Base-by-base conservation (phyloP, 2,329 filamentous ascomycete species). In the Dothistroma pini region DNA sequence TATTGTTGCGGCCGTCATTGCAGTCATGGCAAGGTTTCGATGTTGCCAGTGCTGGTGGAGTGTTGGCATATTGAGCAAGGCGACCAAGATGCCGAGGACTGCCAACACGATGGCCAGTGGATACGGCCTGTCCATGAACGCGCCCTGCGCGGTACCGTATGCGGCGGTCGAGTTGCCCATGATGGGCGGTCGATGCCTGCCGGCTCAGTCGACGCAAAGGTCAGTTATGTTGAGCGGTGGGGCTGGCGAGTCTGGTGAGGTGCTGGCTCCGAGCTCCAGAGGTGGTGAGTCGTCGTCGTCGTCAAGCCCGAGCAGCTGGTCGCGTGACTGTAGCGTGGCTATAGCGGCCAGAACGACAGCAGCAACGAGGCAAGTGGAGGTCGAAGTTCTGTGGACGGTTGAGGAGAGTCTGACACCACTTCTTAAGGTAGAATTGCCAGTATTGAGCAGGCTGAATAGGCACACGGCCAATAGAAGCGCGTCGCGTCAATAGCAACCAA, bases 31-130 rank as follows among this genome's bases (percentile, higher is more conserved):
- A 56, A 87, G 75, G 71, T 89, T 90, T 60, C 79, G 78, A 65
- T 86, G 84, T 56, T 79, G 79, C 61, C 80, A 76, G 71, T 89
- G 87, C 77, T 86, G 84, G 58, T 81, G 70, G 57, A 89, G 72
- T 2, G 87, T 84, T 7, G 84, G 78, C 38, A 84, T 76, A 68
- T 81, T 80, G 55, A 87, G 74, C 22, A 85, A 63, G 51, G 83
- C 75, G 16, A 82, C 73, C 25, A 85, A 64, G 21, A 80, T 72
- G 16, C 82, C 78, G 25, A 86, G 72, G 14, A 78, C 66, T 1
- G 83, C 80, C 38, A 87, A 72, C 51, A 76, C 34, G 44, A 80
- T 68, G 54, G 77, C 75, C 35, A 68, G 56, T 1, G 72, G 59
- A 63, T 75, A 78, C 11, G 51, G 50, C 63, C 12, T 41, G 31